Evolutionary conservation across 2,329 filamentous ascomycete species (phyloP), one percentile per base, ranked within the genome.

Genomic region (Fusarium albidum): DNA sequence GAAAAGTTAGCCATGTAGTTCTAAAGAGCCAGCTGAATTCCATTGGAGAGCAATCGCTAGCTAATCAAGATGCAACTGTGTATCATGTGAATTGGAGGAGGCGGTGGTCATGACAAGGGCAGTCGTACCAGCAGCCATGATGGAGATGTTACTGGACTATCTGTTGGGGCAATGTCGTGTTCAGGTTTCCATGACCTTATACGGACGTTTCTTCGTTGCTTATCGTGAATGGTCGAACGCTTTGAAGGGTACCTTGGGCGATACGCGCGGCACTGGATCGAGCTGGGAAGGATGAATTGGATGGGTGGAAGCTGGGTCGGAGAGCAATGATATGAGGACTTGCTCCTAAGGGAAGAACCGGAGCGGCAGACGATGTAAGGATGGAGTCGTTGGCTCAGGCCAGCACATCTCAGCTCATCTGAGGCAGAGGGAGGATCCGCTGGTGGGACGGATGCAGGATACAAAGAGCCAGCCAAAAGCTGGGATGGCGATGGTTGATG

Each of bases 91-190:
- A 21, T 29, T n/a, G 21, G 32, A 18, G 44, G 39, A 52, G 42
- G 35, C 33, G 33, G 32, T 18, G 34, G 34, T 35, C 41, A 43
- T 25, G 49, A 42, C 44, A 21, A 34, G 39, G 38, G 45, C n/a
- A 44, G 44, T 48, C 63, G 28, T 62, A 68, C 66, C 66, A 31
- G 66, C 26, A 45, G 66, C 51, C 66, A 68, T 68, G 59, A 56
- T 65, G 63, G 38, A 56, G 35, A 37, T 47, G 43, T 43, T 63
- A 29, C 48, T 27, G 41, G 43, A 59, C 52, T 57, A 27, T 48
- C 61, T 47, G 49, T 26, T 52, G 49, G 38, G 48, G 52, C 55
- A 59, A 61, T 51, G 45, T 55, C 51, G 43, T 59, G 44, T 52
- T 52, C 37, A 58, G 47, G 31, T 39, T 57, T 52, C 61, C 59